These are phyloP conservation scores for Corylus americana DNA, from an alignment of 306 rosid genomes.

Conservation along the genomic window DNA sequence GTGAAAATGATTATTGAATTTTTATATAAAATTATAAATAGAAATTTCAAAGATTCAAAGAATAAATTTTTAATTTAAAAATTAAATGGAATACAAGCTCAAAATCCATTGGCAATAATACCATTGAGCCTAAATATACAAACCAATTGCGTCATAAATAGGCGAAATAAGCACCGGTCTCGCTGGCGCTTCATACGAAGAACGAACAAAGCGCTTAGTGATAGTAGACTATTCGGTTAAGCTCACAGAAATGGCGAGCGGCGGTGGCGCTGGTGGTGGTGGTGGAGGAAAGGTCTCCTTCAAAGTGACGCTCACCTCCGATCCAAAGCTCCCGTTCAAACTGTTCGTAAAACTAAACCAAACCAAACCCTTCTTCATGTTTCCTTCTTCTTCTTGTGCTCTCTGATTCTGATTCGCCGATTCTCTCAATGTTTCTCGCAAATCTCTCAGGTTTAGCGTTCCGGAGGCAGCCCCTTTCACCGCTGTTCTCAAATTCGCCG, in stretches of 20 bases:
- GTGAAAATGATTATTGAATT: too few relatives aligned
- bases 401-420: background rate
- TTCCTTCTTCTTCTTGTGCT: background rate
- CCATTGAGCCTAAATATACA: background rate
- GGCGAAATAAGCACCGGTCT: background rate
- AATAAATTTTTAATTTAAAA: too few relatives aligned
- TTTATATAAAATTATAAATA: too few relatives aligned
- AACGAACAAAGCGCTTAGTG: background rate
- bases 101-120: too few relatives aligned
- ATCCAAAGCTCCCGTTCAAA: slow-evolving; percentile 98
- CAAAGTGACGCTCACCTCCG: slow-evolving; percentile 97
- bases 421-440: background rate
- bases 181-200: background rate
- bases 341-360: slow-evolving; percentile 45
- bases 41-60: too few relatives aligned
- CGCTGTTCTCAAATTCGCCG: slow-evolving; percentile 94
- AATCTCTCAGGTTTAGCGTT: slow-evolving; percentile 75
- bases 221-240: background rate
- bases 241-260: slow-evolving; percentile 23
- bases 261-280: slow-evolving; percentile 32
- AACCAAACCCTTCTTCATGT: too few relatives aligned
- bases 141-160: background rate
- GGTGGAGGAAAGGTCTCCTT: slow-evolving; percentile 97
- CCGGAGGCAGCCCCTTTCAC: slow-evolving; percentile 99
- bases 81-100: too few relatives aligned